A percentile compares a stretch with the other conserved stretches of the same genome.
phyloP scores from a whole-genome alignment of 345 rosid genomes.

The Physaria fendleri region DNA sequence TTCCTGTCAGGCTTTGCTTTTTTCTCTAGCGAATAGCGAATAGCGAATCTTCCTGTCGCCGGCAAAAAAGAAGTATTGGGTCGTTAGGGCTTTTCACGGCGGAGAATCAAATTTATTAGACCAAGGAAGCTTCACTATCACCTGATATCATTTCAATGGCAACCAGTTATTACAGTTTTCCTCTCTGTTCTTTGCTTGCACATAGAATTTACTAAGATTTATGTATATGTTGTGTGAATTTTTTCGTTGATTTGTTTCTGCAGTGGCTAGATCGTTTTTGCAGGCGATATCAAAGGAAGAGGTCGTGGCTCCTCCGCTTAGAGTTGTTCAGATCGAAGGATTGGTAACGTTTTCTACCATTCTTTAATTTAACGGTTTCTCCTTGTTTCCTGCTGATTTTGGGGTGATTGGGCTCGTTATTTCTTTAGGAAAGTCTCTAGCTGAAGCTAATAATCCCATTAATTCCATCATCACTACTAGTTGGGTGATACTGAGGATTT shows the following conservation, averaged over 20 bases:
- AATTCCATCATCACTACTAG: too few species aligned
- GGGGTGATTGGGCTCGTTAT: neutral
- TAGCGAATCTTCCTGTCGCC: conserved; percentile 30
- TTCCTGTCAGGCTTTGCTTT: neutral
- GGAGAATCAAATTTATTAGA: neutral
- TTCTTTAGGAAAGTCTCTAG: neutral
- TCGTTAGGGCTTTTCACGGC: conserved; percentile 22
- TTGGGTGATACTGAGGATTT: neutral
- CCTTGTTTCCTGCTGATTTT: neutral
- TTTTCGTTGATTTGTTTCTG: conserved; percentile 4
- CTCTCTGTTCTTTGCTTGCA: neutral
- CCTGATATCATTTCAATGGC: conserved; percentile 17
- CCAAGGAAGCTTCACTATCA: neutral
- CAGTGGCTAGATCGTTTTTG: conserved; percentile 67
- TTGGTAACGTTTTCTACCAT: conserved; percentile 37
- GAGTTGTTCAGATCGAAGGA: conserved; percentile 98
- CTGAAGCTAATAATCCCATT: neutral
- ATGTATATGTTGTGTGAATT: neutral
- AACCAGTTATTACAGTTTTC: conserved; percentile 13
- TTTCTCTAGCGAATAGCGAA: neutral
- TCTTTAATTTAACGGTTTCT: neutral
- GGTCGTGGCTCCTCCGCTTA: conserved; percentile 72
- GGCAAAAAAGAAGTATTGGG: neutral
- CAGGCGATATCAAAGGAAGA: conserved; percentile 86
- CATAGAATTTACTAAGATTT: neutral